Evolutionary conservation across 768 basidiomycete species (phyloP).

Genomic region (Fomitopsis serialis): DNA sequence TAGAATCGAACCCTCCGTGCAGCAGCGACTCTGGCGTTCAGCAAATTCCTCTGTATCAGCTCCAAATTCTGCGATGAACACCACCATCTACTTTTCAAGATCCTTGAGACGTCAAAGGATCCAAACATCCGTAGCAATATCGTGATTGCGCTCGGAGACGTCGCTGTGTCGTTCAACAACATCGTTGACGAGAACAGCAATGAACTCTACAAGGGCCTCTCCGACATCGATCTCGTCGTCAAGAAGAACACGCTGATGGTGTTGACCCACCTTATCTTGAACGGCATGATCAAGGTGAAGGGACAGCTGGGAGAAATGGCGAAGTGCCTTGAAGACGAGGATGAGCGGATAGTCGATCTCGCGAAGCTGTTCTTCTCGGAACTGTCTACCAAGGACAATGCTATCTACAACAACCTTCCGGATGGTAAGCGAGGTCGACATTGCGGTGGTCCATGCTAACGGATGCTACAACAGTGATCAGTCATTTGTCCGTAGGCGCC

Average conservation of each 20-base stretch:
- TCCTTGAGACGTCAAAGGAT: constrained; percentile 88
- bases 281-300: constrained; percentile 99
- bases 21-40: constrained; percentile 82
- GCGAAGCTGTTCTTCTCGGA: constrained; percentile 99
- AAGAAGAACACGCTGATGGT: constrained; percentile 99
- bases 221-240: constrained; percentile 80
- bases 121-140: constrained; percentile 91
- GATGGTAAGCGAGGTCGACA: constrained; percentile 54
- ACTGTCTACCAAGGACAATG: constrained; percentile 95
- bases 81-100: constrained; percentile 85
- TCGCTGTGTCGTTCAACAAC: constrained; percentile 95
- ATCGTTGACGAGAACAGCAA: constrained; percentile 98
- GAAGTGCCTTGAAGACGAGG: constrained; percentile 94
- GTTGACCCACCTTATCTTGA: constrained; percentile 90
- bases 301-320: constrained; percentile 99
- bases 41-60: constrained; percentile 95
- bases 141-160: constrained; percentile 95
- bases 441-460: constrained; percentile 5
- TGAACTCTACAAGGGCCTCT: constrained; percentile 89
- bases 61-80: constrained; percentile 90
- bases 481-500: constrained; percentile 84
- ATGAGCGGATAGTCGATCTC: constrained; percentile 81
- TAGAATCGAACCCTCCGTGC: constrained; percentile 86
- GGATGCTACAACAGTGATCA: constrained; percentile 61
- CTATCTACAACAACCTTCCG: constrained; percentile 97